Base-by-base conservation (phyloP, 1,284 basidiomycete genomes). In the Ustilago nuda region DNA sequence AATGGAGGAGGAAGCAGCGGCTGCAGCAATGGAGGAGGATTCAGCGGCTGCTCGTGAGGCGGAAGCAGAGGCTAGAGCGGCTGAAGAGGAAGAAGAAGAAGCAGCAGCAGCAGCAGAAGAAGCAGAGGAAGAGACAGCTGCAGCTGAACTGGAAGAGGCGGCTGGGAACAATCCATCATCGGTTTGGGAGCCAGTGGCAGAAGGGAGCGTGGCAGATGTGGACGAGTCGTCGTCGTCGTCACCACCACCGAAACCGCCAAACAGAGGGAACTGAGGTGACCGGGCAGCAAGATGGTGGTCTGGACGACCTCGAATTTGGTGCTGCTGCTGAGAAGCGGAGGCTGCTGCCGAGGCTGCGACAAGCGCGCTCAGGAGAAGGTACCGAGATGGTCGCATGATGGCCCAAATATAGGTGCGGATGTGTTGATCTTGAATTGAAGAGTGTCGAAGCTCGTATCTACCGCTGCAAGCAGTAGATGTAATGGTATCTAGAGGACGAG, bases 21-120 rank as follows among this genome's bases (percentile, higher is more conserved):
- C 55, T n/a, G 66, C 65, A 59, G 60, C 66, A 23, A 62, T 54
- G 27, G 75, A 77, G 15, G 66, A 63, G 11, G 67, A 73, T 37
- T 55, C 33, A 4, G 69, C 70, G n/a, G 60, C 70, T 37, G 70
- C 57, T 32, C 45, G 52, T 9, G 65, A 67, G 36, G 62, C 60
- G 27, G 61, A 65, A n/a, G 72, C 65, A 6, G 79, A 70, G 27
- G 69, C 66, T 8, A 53, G 60, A n/a, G 61, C 61, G 0, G 69
- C 27, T 1, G 71, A 62, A 30, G 66, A 46, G 17, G 61, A 50
- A 32, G 43, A n/a, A 32, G 43, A n/a, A 19, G 19, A 19, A 19
- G 43, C 2, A 3, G 72, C 43, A 4, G 63, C 56, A 32, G 76
- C 61, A 37, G 68, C 63, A 30, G 76, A 45, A 32, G 68, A 27